Percentiles rank a stretch among this genome's conserved stretches.
These are phyloP conservation scores for Dendrocalamus sinicus DNA, from an alignment of 176 grass and related monocot genomes.

Conservation along the genomic window DNA sequence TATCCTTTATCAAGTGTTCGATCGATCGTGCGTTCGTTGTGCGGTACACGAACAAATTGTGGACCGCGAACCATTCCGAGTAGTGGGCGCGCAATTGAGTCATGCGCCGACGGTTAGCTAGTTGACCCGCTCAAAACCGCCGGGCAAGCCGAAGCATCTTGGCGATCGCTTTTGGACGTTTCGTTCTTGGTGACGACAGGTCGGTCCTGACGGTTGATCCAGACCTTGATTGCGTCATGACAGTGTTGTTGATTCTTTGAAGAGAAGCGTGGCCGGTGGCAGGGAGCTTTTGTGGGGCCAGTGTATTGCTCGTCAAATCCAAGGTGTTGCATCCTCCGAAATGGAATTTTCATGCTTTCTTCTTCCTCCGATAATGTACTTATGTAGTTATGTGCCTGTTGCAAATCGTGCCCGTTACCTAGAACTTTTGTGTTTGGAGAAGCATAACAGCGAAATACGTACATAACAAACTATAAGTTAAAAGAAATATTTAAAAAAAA, in stretches of 20 bases:
- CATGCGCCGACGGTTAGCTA: not conserved
- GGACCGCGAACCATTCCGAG: not conserved
- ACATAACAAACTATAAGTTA: not conserved
- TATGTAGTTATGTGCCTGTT: too few relatives aligned
- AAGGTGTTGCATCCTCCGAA: not conserved
- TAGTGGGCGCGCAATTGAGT: not conserved
- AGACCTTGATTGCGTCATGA: not conserved
- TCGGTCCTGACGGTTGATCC: not conserved
- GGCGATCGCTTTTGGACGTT: not conserved
- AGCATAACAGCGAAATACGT: too few relatives aligned
- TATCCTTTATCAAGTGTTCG: not conserved
- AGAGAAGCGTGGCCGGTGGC: not conserved
- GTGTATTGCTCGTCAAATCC: not conserved
- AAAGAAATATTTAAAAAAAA: not conserved
- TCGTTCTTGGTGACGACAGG: not conserved
- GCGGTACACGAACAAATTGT: not conserved
- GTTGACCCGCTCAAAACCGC: conserved; percentile 4
- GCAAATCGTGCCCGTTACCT: not conserved
- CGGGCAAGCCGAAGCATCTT: not conserved
- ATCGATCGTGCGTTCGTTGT: conserved; percentile 24
- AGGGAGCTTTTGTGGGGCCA: not conserved
- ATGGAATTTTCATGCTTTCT: not conserved
- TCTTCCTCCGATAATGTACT: not conserved
- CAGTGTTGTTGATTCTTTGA: not conserved
- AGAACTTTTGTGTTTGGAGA: not conserved